Evolutionary conservation across 495 filamentous ascomycete genomes (phyloP).

Genomic region (Copromyces sp.): DNA sequence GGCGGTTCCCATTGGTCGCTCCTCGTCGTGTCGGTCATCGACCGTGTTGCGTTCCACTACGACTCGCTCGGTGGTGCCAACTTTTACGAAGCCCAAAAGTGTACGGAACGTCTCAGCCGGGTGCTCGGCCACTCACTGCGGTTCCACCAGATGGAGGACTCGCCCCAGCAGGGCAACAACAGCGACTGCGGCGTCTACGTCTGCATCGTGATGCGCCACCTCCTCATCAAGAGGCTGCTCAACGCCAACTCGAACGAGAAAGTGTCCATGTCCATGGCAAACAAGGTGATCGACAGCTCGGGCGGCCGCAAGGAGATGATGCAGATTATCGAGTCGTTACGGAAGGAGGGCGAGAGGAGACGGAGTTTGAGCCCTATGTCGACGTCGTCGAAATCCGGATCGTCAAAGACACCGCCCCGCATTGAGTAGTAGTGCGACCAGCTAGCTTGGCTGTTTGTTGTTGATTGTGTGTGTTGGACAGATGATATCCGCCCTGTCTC

Average conservation of each 20-base stretch:
- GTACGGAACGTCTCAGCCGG: constrained; percentile 53
- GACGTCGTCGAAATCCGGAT: constrained; percentile 8
- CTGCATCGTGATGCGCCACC: constrained; percentile 81
- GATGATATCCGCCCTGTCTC: background rate
- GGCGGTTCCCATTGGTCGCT: constrained; percentile 94
- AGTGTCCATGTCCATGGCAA: constrained; percentile 86
- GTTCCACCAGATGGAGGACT: constrained; percentile 71
- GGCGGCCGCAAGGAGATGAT: constrained; percentile 79
- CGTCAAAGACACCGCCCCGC: constrained; percentile 21
- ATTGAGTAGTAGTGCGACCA: constrained; percentile 19
- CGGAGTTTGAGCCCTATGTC: constrained; percentile 28
- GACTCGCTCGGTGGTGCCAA: constrained; percentile 79
- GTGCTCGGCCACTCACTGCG: constrained; percentile 55
- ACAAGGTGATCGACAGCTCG: constrained; percentile 64
- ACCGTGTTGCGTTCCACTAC: constrained; percentile 92
- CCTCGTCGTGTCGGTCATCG: constrained; percentile 77
- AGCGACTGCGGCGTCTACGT: constrained; percentile 96
- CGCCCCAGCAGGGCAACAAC: constrained; percentile 84
- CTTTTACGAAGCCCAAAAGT: constrained; percentile 55
- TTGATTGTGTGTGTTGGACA: constrained; percentile 1
- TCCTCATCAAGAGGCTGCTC: constrained; percentile 76
- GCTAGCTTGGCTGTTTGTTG: background rate
- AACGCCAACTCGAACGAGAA: constrained; percentile 64
- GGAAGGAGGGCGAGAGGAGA: constrained; percentile 73
- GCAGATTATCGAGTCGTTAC: constrained; percentile 67